Percentiles rank a stretch among this genome's conserved stretches.
phyloP scores from a whole-genome alignment of 1,139 yeast species.

The Petasospora fabianii region DNA sequence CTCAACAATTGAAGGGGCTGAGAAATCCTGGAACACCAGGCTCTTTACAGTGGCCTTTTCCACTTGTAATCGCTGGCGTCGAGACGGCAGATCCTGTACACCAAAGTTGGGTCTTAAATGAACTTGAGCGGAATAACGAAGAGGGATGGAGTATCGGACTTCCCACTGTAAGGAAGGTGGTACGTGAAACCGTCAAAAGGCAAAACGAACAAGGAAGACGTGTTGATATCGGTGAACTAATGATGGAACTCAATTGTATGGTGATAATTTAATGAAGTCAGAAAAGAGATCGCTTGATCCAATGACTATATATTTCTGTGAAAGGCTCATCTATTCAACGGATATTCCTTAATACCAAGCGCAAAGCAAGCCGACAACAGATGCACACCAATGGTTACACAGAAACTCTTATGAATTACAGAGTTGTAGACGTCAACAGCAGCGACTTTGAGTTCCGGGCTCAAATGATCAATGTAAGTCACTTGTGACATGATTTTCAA shows the following conservation, averaged over 20 bases:
- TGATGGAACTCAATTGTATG: conserved; percentile 3
- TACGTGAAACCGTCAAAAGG: conserved; percentile 3
- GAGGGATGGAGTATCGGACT: conserved; percentile 9
- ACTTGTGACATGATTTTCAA: conserved; percentile 5
- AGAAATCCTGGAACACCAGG: conserved; percentile 8
- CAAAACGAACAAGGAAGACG: conserved; percentile 10
- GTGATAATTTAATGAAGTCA: conserved; percentile 1
- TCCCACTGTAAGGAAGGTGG: conserved; percentile 1
- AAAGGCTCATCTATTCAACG: conserved; percentile 1
- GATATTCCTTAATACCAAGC: conserved; percentile 5
- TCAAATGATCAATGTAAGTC: conserved; percentile 4
- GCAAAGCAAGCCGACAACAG: conserved; percentile 5
- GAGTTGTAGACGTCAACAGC: conserved; percentile 3
- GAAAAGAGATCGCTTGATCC: too few species aligned
- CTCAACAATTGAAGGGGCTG: not conserved
- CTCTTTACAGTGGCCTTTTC: conserved; percentile 12
- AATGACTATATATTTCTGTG: too few species aligned
- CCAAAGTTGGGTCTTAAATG: conserved; percentile 10
- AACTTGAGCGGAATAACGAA: conserved; percentile 5
- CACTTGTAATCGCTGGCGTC: conserved; percentile 8
- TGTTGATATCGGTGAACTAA: conserved; percentile 8
- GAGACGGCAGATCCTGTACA: conserved; percentile 6
- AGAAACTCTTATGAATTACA: conserved; percentile 9
- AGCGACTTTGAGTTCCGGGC: conserved; percentile 1
- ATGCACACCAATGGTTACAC: conserved; percentile 4